Evolutionary conservation across 2,329 filamentous ascomycete species (phyloP), one percentile per base, ranked within the genome.

Genomic region (Botrytis byssoidea): DNA sequence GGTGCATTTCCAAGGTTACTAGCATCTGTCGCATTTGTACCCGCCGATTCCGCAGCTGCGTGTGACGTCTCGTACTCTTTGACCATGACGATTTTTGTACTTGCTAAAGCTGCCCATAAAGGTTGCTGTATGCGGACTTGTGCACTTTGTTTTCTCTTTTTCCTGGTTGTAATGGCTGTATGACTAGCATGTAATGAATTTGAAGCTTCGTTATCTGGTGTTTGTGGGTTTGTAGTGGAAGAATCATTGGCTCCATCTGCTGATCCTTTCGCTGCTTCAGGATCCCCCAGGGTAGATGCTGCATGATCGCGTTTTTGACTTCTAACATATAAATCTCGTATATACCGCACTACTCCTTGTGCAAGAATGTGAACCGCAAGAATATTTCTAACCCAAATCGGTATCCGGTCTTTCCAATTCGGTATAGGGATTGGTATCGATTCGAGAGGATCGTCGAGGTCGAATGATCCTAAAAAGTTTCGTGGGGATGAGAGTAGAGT

Each of bases 81-180:
- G 81, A 97, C 91, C 84, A 97, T 94, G 79, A 96, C 95, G 81
- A 98, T 95, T 86, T 98, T 98, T 81, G 95, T 97, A 84, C 94
- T 97, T 70, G 95, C 95, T 78, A 98, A 88, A 66, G 95, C 95
- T 76, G 95, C 94, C 95, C 95, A 98, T 77, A 98, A 89, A 67
- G 95, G 95, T 84, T 98, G 95, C 81, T 94, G 91, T 82, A 94
- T 93, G 82, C 95, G 88, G 77, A 97, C 94, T 83, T 96, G 93
- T 74, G 94, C 94, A 81, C 93, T 95, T 83, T 97, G 94, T 84
- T 96, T 95, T 84, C 92, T 90, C 84, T 93, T 92, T 85, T 94
- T 96, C 84, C 96, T 97, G 76, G 88, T 89, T 77, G 83, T 84
- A 81, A 90, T 85, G 84, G 88, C 81, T 83, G 69, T 70, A 61